These are phyloP conservation scores for Aquilaria sinensis DNA, from an alignment of 345 rosid genomes.

Conservation along the genomic window DNA sequence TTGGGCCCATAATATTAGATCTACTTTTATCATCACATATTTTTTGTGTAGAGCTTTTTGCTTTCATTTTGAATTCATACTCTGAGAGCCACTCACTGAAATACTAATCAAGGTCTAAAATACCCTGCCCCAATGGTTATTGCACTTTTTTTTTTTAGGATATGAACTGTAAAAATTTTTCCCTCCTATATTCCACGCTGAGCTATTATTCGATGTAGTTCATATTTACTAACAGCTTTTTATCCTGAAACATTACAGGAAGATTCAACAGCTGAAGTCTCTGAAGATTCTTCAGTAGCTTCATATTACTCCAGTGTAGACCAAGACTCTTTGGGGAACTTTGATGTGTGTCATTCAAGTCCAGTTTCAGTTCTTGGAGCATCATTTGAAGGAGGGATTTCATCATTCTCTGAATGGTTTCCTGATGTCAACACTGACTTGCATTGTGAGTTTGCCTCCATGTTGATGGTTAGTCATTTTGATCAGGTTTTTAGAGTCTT, in stretches of 20 bases:
- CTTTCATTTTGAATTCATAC: no score
- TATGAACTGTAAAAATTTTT: no score
- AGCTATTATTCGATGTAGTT: background rate
- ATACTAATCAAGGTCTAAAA: no score
- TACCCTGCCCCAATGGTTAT: no score
- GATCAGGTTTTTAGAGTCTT: background rate
- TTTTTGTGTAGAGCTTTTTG: no score
- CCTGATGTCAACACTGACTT: conserved; percentile 18
- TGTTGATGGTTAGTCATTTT: conserved; percentile 2
- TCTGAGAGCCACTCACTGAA: no score
- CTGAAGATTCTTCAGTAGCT: conserved; percentile 34
- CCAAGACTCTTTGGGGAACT: conserved; percentile 39
- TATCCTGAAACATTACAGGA: conserved; percentile 18
- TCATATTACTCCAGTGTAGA: conserved; percentile 33
- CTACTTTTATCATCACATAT: no score
- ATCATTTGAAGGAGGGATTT: conserved; percentile 24
- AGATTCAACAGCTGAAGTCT: conserved; percentile 20
- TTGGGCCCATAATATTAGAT: no score
- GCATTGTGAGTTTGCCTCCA: conserved; percentile 33
- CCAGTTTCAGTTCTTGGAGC: conserved; percentile 82
- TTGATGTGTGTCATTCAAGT: conserved; percentile 61
- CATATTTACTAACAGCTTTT: background rate
- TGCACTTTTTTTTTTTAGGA: no score
- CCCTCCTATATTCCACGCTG: no score
- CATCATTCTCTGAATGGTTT: conserved; percentile 25